Percentiles rank a stretch among this genome's conserved stretches.
These are phyloP conservation scores for Emiliania huxleyi DNA, from an alignment of 78 protist species.

Conservation along the genomic window DNA sequence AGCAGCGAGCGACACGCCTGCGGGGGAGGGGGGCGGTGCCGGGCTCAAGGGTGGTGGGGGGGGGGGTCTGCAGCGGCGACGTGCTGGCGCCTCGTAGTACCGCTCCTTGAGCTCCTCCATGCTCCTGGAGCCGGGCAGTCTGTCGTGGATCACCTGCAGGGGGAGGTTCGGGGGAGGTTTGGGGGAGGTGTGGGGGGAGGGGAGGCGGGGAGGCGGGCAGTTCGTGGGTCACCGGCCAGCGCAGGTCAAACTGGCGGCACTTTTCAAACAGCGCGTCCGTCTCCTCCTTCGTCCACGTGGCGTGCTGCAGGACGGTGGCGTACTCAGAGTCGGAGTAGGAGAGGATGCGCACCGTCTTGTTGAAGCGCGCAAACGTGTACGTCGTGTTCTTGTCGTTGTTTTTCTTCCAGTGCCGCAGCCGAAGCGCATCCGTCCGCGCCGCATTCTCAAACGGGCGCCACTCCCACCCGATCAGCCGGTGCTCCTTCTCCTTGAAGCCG, in stretches of 20 bases:
- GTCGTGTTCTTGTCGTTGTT: not conserved
- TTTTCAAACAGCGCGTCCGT: not conserved
- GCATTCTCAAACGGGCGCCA: not conserved
- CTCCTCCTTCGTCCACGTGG: not conserved
- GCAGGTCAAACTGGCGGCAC: not conserved
- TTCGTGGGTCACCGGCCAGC: not conserved
- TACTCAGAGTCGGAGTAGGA: not conserved
- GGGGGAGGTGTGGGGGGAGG: too few relatives aligned
- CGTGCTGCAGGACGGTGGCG: not conserved
- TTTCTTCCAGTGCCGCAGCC: not conserved
- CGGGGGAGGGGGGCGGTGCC: too few relatives aligned
- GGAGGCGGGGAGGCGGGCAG: not conserved
- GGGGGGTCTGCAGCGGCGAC: too few relatives aligned
- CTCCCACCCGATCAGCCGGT: not conserved
- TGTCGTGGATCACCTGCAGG: not conserved
- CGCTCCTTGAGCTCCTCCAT: conserved; percentile 17
- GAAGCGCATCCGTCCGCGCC: not conserved
- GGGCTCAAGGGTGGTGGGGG: too few relatives aligned
- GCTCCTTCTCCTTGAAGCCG: not conserved
- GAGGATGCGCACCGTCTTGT: not conserved
- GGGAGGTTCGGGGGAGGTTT: too few relatives aligned
- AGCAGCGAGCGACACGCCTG: not conserved
- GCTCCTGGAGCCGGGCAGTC: not conserved
- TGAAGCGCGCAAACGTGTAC: not conserved
- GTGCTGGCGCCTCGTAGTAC: not conserved